Conservation (phyloP, 1,284 basidiomycete genomes). For the Cutaneotrichosporon dermatis region DNA sequence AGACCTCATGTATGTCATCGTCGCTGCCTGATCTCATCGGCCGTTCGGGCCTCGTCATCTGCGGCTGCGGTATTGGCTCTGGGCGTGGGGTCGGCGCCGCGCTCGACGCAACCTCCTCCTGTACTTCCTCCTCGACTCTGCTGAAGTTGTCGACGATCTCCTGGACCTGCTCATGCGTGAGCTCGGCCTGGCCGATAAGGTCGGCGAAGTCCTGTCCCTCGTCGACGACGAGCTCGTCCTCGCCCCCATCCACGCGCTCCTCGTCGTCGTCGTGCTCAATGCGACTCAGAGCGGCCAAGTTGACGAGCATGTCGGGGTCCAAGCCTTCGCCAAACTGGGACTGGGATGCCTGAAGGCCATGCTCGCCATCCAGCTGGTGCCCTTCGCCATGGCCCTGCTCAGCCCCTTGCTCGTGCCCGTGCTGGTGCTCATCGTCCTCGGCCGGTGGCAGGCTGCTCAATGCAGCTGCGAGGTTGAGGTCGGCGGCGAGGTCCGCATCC, state of each 20-base stretch:
- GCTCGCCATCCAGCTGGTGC: neutral
- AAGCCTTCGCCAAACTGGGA: slow-evolving; percentile 12
- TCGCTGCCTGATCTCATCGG: neutral
- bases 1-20: slow-evolving; percentile 2
- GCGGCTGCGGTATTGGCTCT: neutral
- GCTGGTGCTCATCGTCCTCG: slow-evolving; percentile 6
- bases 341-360: no score
- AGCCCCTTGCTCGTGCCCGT: neutral
- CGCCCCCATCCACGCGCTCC: slow-evolving; percentile 4
- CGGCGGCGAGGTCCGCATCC: neutral
- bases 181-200: slow-evolving; percentile 16
- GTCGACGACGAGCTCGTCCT: slow-evolving; percentile 6
- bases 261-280: slow-evolving; percentile 14
- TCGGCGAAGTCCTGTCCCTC: slow-evolving; percentile 12
- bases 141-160: slow-evolving; percentile 31
- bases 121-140: slow-evolving; percentile 5
- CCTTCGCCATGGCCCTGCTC: slow-evolving; percentile 1
- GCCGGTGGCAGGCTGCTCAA: slow-evolving; percentile 12
- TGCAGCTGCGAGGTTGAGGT: slow-evolving; percentile 15
- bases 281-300: slow-evolving; percentile 40
- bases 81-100: neutral
- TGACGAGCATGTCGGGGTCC: slow-evolving; percentile 42
- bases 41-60: slow-evolving; percentile 7
- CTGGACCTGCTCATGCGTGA: slow-evolving; percentile 35
- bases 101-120: slow-evolving; percentile 4